phyloP scores from a whole-genome alignment of 1,284 basidiomycete species.

The Dichomitus squalens region DNA sequence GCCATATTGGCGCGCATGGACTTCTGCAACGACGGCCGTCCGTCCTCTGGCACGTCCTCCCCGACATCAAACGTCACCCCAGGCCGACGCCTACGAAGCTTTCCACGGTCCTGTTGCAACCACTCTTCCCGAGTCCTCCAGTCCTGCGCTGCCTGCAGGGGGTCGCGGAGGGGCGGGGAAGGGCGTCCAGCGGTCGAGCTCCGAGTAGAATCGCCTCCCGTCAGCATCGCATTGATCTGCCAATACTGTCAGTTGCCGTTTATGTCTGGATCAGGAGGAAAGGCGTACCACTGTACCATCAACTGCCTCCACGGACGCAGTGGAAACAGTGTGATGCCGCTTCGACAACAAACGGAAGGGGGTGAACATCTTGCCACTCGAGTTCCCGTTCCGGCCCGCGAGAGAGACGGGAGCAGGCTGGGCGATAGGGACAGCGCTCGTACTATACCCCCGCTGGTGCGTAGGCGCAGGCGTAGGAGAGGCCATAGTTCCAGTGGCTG shows the following conservation, averaged over 20 bases:
- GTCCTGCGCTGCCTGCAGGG: slow-evolving; percentile 59
- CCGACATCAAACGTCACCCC: slow-evolving; percentile 69
- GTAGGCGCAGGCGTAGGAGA: slow-evolving; percentile 3
- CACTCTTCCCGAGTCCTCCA: slow-evolving; percentile 62
- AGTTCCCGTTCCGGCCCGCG: slow-evolving; percentile 39
- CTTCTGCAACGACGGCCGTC: slow-evolving; percentile 18
- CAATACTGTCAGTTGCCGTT: background rate
- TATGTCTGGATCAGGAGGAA: background rate
- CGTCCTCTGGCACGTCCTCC: slow-evolving; percentile 39
- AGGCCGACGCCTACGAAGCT: slow-evolving; percentile 54
- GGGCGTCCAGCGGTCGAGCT: slow-evolving; percentile 55
- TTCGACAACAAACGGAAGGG: slow-evolving; percentile 65
- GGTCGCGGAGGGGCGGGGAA: slow-evolving; percentile 64
- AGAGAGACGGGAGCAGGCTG: slow-evolving; percentile 32
- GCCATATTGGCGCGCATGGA: slow-evolving; percentile 12
- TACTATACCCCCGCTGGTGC: slow-evolving; percentile 8
- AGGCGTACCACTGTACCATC: slow-evolving; percentile 72
- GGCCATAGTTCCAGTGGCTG: slow-evolving; percentile 16
- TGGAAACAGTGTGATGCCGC: slow-evolving; percentile 68
- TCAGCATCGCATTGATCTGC: slow-evolving; percentile 69
- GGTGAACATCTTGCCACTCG: slow-evolving; percentile 56
- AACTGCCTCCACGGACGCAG: slow-evolving; percentile 71
- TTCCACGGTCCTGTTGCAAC: slow-evolving; percentile 41
- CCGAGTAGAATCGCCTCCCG: slow-evolving; percentile 70
- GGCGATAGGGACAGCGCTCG: slow-evolving; percentile 14